phyloP scores from a whole-genome alignment of 371 early-diverging fungal species.

The Lichtheimia hyalospora region DNA sequence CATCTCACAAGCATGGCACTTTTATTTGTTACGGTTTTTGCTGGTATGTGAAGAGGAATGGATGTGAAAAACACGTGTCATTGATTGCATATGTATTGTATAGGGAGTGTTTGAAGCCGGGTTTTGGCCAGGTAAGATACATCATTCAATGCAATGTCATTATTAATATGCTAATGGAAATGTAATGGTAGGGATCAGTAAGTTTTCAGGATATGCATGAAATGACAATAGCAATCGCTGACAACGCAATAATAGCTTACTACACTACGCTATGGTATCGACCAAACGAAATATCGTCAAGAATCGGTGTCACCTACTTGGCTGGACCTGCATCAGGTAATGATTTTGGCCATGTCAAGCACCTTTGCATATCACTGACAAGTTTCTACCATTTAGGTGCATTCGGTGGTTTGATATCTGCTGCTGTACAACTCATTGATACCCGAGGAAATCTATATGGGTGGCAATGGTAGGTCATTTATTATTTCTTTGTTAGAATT shows the following conservation, averaged over 20 bases:
- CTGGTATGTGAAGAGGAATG: conserved; percentile 18
- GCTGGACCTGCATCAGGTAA: conserved; percentile 46
- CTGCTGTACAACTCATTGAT: conserved; percentile 46
- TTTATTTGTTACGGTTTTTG: conserved; percentile 47
- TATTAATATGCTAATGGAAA: not conserved
- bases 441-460: conserved; percentile 42
- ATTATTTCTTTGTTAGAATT: too few relatives aligned
- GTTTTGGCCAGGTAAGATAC: conserved; percentile 46
- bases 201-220: not conserved
- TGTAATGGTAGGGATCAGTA: conserved; percentile 26
- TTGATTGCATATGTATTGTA: not conserved
- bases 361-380: too few relatives aligned
- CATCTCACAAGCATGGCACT: conserved; percentile 47
- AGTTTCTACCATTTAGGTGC: conserved; percentile 19
- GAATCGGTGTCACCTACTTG: conserved; percentile 47
- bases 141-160: not conserved
- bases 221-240: too few relatives aligned
- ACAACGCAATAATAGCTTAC: conserved; percentile 23
- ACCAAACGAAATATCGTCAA: conserved; percentile 44
- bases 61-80: not conserved
- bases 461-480: conserved; percentile 41
- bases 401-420: conserved; percentile 50
- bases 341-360: not conserved
- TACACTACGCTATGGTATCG: conserved; percentile 51
- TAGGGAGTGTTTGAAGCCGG: conserved; percentile 54